phyloP scores from a whole-genome alignment of 768 basidiomycete species.

The Mycena metata region DNA sequence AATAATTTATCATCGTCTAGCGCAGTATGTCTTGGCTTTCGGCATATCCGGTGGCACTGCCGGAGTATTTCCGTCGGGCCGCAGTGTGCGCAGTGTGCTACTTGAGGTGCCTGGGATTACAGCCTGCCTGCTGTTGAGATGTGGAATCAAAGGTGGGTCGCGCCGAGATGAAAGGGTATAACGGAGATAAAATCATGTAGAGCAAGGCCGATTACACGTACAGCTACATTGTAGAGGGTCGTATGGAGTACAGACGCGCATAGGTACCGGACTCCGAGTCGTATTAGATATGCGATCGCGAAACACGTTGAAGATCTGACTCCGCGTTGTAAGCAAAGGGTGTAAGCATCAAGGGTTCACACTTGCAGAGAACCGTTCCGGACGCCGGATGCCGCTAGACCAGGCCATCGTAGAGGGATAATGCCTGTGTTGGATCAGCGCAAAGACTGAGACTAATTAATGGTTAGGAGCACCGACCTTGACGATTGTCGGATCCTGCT shows the following conservation, averaged over 20 bases:
- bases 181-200: constrained; percentile 21
- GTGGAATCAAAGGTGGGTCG: background rate
- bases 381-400: constrained; percentile 62
- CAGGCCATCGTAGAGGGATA: constrained; percentile 95
- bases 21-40: too few species aligned
- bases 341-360: constrained; percentile 14
- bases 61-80: background rate
- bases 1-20: too few species aligned
- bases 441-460: background rate
- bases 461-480: constrained; percentile 67
- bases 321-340: constrained; percentile 27
- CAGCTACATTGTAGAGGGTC: constrained; percentile 48
- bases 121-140: background rate
- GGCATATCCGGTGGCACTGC: too few species aligned
- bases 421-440: constrained; percentile 66
- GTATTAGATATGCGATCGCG: constrained; percentile 29
- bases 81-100: background rate
- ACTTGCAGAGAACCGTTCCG: constrained; percentile 19
- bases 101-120: background rate
- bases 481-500: constrained; percentile 99
- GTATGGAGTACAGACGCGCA: constrained; percentile 35
- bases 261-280: constrained; percentile 27
- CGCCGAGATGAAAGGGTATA: background rate
- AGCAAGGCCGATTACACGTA: constrained; percentile 41
- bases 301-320: constrained; percentile 23